Evolutionary conservation across 139 green algal genomes (phyloP), one percentile per base, ranked within the genome.

Genomic region (Microglena sp.): DNA sequence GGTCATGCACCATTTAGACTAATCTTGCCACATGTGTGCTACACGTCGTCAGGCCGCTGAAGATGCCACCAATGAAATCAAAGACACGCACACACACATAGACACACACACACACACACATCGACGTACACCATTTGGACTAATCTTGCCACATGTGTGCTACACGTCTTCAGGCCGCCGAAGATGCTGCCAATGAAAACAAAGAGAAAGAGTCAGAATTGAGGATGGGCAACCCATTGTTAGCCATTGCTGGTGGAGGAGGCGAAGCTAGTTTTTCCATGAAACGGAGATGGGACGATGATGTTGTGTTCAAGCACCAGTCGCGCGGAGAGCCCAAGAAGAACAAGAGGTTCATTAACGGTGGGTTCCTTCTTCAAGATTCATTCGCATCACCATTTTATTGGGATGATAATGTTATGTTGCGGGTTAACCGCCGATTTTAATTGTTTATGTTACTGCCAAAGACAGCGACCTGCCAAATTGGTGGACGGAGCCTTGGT

Each of bases 231-330:
- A 99, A 99, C 77, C 94, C 94, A 8, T 71, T 99, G 56, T 67
- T 97, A 36, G 68, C 76, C 27, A 70, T 77, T 8, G 75, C 11
- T 7, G 65, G 45, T 2, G 6, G 53, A 53, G 77, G 55, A 2
- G 11, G 36, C 1, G 74, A 76, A 15, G 62, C 73, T 24, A 74
- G 29, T 62, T 80, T 80, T 32, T 67, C 35, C 53, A 74, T 93
- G 27, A 90, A 90, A 74, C 71, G 85, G 26, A 76, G 75, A 60
- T 99, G 94, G 94, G 93, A 99, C 67, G 94, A 99, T 36, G 94
- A 99, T 63, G 92, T 97, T 22, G 94, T 99, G 45, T 98, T 99
- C 74, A 86, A 86, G 35, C 89, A 92, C 76, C 91, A 98, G 75
- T 77, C 92, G 15, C 77, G 87, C 15, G 84, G 82, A 2, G 91